These are phyloP conservation scores for Aspergillus nomiae DNA, from an alignment of 2,329 filamentous ascomycete species.

Conservation along the genomic window DNA sequence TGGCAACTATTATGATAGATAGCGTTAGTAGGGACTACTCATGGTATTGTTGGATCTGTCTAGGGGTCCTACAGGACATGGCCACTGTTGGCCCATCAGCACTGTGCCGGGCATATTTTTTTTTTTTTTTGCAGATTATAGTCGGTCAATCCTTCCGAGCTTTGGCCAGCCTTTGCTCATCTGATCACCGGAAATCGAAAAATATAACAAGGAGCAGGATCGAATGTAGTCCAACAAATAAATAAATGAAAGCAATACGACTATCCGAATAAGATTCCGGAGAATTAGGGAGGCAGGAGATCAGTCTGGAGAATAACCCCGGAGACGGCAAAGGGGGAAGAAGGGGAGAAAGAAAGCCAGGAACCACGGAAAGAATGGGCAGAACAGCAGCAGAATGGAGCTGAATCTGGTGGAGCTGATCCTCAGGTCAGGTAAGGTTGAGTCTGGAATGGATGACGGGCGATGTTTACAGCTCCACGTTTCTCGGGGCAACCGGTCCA, in stretches of 20 bases:
- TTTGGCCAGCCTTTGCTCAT: conserved; percentile 42
- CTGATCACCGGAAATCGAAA: conserved; percentile 18
- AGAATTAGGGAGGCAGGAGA: conserved; percentile 7
- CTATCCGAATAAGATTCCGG: not conserved
- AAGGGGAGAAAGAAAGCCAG: conserved; percentile 10
- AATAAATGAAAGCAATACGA: conserved; percentile 1
- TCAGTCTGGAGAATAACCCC: conserved; percentile 8
- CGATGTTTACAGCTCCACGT: conserved; percentile 31
- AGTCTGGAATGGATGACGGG: conserved; percentile 18
- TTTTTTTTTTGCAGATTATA: conserved; percentile 34
- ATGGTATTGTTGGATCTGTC: not conserved
- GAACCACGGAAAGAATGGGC: conserved; percentile 5
- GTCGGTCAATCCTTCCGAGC: conserved; percentile 26
- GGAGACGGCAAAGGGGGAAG: not conserved
- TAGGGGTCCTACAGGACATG: conserved; percentile 61
- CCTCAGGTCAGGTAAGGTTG: conserved; percentile 10
- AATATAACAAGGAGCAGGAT: conserved; percentile 6
- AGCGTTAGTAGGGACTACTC: not conserved
- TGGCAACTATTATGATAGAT: conserved; percentile 66
- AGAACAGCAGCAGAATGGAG: conserved; percentile 10
- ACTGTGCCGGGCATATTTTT: conserved; percentile 62
- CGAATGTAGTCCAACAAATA: conserved; percentile 6
- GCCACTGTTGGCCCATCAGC: conserved; percentile 66
- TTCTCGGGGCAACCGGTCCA: conserved; percentile 31
- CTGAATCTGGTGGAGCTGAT: conserved; percentile 26